phyloP scores from a whole-genome alignment of 768 basidiomycete genomes.

The Amanita thiersii region DNA sequence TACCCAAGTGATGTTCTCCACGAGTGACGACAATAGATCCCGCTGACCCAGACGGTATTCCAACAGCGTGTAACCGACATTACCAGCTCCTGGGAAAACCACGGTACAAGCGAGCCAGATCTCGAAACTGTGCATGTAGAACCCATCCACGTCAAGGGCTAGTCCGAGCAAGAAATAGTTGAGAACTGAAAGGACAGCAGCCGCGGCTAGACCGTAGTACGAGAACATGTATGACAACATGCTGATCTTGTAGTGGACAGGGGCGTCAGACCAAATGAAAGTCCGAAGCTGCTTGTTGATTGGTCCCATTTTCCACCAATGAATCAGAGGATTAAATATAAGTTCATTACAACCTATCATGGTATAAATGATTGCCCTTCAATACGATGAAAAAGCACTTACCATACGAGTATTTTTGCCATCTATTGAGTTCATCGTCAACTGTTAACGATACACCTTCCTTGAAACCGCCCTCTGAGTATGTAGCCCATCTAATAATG shows the following conservation, averaged over 20 bases:
- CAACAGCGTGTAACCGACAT: constrained; percentile 57
- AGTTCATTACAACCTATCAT: constrained; percentile 63
- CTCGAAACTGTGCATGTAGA: constrained; percentile 65
- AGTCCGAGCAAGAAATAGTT: constrained; percentile 69
- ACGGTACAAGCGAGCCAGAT: constrained; percentile 69
- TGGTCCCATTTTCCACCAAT: constrained; percentile 75
- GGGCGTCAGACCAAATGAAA: constrained; percentile 71
- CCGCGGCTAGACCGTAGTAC: constrained; percentile 57
- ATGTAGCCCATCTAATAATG: constrained; percentile 80
- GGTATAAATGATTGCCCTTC: no score
- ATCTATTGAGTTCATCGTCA: constrained; percentile 86
- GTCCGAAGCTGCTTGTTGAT: constrained; percentile 73
- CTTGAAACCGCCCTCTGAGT: constrained; percentile 79
- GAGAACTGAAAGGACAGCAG: constrained; percentile 51
- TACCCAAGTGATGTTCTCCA: constrained; percentile 59
- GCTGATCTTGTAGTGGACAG: constrained; percentile 76
- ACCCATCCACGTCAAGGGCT: constrained; percentile 56
- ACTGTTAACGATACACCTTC: constrained; percentile 87
- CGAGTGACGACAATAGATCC: constrained; percentile 35
- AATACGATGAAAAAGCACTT: constrained; percentile 11
- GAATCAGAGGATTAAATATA: constrained; percentile 74
- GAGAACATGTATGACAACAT: constrained; percentile 71
- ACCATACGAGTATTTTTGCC: constrained; percentile 88
- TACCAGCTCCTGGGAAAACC: constrained; percentile 63
- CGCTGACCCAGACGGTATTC: constrained; percentile 61